A percentile compares a stretch with the other conserved stretches of the same genome.
phyloP scores from a whole-genome alignment of 352 stramenopile species.

The Phytophthora agathidicida region DNA sequence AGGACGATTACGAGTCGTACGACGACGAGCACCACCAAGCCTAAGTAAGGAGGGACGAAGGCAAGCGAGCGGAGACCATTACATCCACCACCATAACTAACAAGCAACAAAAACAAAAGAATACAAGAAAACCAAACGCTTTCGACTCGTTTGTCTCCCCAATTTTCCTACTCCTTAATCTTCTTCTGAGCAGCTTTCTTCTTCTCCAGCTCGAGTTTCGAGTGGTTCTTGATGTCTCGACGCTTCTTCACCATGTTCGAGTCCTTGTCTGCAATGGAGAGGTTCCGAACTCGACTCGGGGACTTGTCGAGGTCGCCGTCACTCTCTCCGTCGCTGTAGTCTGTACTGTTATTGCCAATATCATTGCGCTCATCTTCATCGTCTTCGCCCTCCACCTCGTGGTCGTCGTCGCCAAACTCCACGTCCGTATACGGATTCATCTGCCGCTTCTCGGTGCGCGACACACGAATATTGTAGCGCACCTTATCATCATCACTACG shows the following conservation, averaged over 20 bases:
- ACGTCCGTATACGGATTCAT: slow-evolving; percentile 74
- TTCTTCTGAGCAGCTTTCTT: slow-evolving; percentile 60
- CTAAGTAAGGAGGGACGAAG: slow-evolving; percentile 28
- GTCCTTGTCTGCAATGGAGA: background rate
- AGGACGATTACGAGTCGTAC: slow-evolving; percentile 77
- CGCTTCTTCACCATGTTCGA: slow-evolving; percentile 48
- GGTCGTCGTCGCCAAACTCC: slow-evolving; percentile 32
- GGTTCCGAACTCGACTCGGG: background rate
- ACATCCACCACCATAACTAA: slow-evolving; percentile 29
- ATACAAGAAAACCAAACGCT: slow-evolving; percentile 25
- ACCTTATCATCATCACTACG: slow-evolving; percentile 66
- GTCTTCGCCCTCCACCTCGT: slow-evolving; percentile 34
- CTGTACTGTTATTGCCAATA: slow-evolving; percentile 8
- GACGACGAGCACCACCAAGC: slow-evolving; percentile 68
- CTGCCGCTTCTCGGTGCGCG: slow-evolving; percentile 44
- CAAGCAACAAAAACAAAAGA: slow-evolving; percentile 18
- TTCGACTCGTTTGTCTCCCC: background rate
- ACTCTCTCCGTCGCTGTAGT: slow-evolving; percentile 14
- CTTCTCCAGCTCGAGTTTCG: slow-evolving; percentile 67
- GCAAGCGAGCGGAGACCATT: slow-evolving; percentile 2
- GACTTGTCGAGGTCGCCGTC: background rate
- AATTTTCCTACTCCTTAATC: slow-evolving; percentile 27
- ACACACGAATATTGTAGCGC: slow-evolving; percentile 82
- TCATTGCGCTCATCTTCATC: slow-evolving; percentile 19
- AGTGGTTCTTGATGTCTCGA: slow-evolving; percentile 69